Base-by-base conservation (phyloP, 371 early-diverging fungal species). In the Mucor mucedo region DNA sequence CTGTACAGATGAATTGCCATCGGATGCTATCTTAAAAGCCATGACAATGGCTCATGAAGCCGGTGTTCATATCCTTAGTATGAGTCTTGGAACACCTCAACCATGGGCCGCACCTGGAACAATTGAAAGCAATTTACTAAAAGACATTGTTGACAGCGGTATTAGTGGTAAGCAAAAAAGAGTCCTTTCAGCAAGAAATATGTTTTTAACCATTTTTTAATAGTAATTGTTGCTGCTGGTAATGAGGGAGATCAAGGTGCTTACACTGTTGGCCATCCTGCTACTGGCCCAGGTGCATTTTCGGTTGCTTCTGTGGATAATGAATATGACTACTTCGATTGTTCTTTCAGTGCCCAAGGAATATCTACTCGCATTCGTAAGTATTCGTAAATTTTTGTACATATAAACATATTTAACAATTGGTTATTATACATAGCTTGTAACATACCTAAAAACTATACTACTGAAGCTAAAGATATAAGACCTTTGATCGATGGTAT, bases 1-100 rank as follows among this genome's bases (percentile, higher is more conserved):
- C n/a, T n/a, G n/a, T n/a, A n/a, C n/a, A n/a, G n/a, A 69, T 52
- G 90, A 89, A 41, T 66, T 85, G n/a, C 76, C 93, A 5, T 69
- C 87, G 9, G 63, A 73, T 27, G 92, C 87, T 13, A 63, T 91
- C 65, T 73, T 80, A 33, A 70, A n/a, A n/a, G n/a, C n/a, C n/a
- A n/a, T n/a, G n/a, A n/a, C n/a, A n/a, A n/a, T 60, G 48, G 92
- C 92, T 0, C 78, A 76, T 55, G 90, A 75, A 30, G 70, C 70
- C 5, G 67, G 70, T 16, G 83, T 86, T 68, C 79, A 88, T 41
- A 68, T 89, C 44, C 79, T 89, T 57, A 89, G 80, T 67, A 65
- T 92, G 77, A 86, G 87, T 56, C 56, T 91, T 38, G 92, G 93
- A 21, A 77, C 27, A 67, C 74, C 41, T 7, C 4, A 8, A 8